Evolutionary conservation across 176 grass and related monocot genomes (phyloP).

Genomic region (Panicum miliaceum): DNA sequence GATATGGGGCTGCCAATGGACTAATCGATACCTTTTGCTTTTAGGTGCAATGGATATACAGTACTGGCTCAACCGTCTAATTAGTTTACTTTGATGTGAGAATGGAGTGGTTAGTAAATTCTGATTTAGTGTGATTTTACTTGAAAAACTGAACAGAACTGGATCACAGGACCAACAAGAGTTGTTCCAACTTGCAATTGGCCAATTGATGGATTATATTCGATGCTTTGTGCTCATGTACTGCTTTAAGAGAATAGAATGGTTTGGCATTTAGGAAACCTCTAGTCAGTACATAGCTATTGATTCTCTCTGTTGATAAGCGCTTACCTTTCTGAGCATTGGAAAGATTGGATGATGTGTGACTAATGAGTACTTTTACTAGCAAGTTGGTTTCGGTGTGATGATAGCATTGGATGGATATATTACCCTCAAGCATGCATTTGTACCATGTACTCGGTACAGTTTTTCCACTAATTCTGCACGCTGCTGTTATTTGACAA

Average conservation of each 20-base stretch:
- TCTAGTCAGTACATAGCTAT: not conserved
- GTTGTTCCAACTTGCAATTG: not conserved
- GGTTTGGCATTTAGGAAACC: conserved; percentile 1
- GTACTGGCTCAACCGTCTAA: not conserved
- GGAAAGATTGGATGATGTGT: not conserved
- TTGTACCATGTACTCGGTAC: not conserved
- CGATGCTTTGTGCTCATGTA: not conserved
- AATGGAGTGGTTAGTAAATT: not conserved
- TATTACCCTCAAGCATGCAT: not conserved
- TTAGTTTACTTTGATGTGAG: not conserved
- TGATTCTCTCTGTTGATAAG: not conserved
- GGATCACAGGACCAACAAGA: not conserved
- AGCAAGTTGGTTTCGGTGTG: not conserved
- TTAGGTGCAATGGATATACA: not conserved
- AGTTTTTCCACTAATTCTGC: not conserved
- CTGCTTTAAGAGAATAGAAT: not conserved
- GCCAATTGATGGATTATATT: not conserved
- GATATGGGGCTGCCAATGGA: not conserved
- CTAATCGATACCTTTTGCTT: not conserved
- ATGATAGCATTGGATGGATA: conserved; percentile 24
- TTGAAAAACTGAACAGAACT: conserved; percentile 1
- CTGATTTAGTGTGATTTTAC: conserved; percentile 14
- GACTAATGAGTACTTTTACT: not conserved
- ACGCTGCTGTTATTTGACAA: not conserved
- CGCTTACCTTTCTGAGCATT: not conserved